Evolutionary conservation across 169 alveolate genomes (phyloP), one percentile per base, ranked within the genome.

Genomic region (Plasmodium relictum): DNA sequence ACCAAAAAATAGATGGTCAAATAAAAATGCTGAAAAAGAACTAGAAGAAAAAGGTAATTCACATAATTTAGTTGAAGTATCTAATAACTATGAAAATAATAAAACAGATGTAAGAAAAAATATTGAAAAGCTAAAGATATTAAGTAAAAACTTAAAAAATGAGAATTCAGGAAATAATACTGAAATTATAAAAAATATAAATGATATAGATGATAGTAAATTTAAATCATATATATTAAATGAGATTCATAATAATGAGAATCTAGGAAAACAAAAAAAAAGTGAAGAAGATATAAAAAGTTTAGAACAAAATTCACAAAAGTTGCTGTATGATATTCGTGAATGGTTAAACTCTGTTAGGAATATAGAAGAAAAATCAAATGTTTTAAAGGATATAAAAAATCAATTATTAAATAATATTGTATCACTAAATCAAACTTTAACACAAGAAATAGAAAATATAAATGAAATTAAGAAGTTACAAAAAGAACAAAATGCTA

Each of bases 391-490:
- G 26, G 62, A 83, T 44, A 83, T 83, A 1, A 83, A 83, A 41
- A 70, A 45, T 22, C 76, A 83, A 59, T 31, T 83, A 31, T 62
- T 83, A 72, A 66, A 56, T 72, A 70, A 83, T 73, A 83, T 83
- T 39, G 56, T 73, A 22, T 83, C 91, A 18, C 68, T 83, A 83
- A 83, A 83, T 83, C 44, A 83, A 6, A 70, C 85, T 2, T 62
- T 83, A 5, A 39, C 63, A 31, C 86, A 83, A 83, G 91, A 83
- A 69, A 83, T 83, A 31, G 73, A 83, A 69, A 83, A 83, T 48
- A 83, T 83, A 20, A 83, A 83, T 24, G 91, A 83, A 4, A 83
- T 83, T 22, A 83, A 69, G 68, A 70, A 83, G 18, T 52, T 83
- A 20, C 91, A 83, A 83, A 58, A 54, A 37, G 50, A 66, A 24